phyloP scores from a whole-genome alignment of 305 asterid genomes.

The Fraxinus paxiana region DNA sequence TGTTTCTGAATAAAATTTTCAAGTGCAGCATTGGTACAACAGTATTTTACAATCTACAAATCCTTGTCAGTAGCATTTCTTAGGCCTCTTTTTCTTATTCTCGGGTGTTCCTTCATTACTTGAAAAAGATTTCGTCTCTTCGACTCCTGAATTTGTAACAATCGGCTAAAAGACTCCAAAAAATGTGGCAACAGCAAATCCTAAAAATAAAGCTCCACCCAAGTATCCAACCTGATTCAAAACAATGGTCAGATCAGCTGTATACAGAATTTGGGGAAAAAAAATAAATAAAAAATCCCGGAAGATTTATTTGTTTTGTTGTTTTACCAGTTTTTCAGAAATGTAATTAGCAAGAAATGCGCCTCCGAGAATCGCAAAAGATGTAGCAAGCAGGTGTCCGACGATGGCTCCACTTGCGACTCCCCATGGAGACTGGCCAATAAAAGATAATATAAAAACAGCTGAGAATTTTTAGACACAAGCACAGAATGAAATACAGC shows the following conservation, averaged over 20 bases:
- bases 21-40: background rate
- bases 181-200: conserved; percentile 6
- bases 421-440: conserved; percentile 83
- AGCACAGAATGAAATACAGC: background rate
- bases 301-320: background rate
- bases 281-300: background rate
- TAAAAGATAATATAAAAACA: background rate
- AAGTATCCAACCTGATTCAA: conserved; percentile 1
- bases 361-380: conserved; percentile 82
- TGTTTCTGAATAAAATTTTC: background rate
- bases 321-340: conserved; percentile 82
- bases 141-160: background rate
- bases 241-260: background rate
- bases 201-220: conserved; percentile 6
- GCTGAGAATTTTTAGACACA: background rate
- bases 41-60: background rate
- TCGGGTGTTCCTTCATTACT: background rate
- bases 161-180: background rate
- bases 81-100: background rate
- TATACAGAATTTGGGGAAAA: background rate
- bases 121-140: background rate
- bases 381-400: conserved; percentile 81
- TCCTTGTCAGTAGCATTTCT: background rate
- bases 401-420: conserved; percentile 91
- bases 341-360: conserved; percentile 81